Conservation (phyloP, 495 filamentous ascomycete genomes). For the Aspergillus nidulans region DNA sequence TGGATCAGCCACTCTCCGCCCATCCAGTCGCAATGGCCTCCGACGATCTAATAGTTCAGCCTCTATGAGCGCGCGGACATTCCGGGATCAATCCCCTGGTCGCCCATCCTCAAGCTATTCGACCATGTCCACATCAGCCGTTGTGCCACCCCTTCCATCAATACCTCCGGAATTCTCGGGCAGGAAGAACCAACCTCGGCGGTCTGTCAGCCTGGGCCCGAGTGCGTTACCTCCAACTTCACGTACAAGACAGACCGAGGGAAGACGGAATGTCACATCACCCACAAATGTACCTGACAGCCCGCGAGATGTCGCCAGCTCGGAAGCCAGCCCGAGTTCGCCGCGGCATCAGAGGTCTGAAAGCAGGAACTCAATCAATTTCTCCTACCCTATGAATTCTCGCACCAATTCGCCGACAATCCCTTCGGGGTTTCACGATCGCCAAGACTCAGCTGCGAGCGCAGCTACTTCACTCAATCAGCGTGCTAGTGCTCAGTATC, state of each 20-base stretch:
- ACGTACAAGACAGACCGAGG: conserved; percentile 26
- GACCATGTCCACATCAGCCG: conserved; percentile 16
- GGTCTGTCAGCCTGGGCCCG: conserved; percentile 53
- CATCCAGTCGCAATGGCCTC: conserved; percentile 43
- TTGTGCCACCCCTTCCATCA: conserved; percentile 67
- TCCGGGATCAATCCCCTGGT: conserved; percentile 65
- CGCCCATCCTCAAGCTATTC: conserved; percentile 41
- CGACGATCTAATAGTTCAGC: conserved; percentile 63
- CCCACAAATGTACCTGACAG: conserved; percentile 21
- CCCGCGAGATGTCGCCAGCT: conserved; percentile 17
- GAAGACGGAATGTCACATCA: conserved; percentile 46
- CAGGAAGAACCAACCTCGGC: conserved; percentile 30
- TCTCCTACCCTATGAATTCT: conserved; percentile 72
- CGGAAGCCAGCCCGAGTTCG: conserved; percentile 30
- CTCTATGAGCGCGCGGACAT: conserved; percentile 83
- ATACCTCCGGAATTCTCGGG: conserved; percentile 52
- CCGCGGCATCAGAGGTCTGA: conserved; percentile 51
- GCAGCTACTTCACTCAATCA: conserved; percentile 30
- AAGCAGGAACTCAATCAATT: conserved; percentile 73
- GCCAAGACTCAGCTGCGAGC: conserved; percentile 11
- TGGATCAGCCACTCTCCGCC: conserved; percentile 33
- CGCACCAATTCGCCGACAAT: conserved; percentile 40
- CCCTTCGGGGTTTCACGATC: conserved; percentile 16
- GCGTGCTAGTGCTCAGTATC: conserved; percentile 39
- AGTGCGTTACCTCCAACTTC: conserved; percentile 45